Base-by-base conservation (phyloP, 768 basidiomycete genomes). In the Pleurotus salmoneostramineus region DNA sequence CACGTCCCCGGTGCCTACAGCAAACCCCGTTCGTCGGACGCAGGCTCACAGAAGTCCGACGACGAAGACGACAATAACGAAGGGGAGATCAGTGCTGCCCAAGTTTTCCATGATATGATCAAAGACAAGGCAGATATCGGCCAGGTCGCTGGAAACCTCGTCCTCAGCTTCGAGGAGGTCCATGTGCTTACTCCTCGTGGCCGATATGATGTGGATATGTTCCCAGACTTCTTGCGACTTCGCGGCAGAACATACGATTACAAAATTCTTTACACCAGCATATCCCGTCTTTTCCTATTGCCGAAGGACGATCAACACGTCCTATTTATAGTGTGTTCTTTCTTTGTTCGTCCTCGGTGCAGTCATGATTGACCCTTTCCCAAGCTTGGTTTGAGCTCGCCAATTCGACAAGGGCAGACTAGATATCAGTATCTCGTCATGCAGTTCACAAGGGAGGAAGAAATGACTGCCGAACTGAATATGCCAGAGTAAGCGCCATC, bases 211-310 rank as follows among this genome's bases (percentile, higher is more conserved):
- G 89, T 99, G 74, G 97, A 98, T 74, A 94, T 99, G 90, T 98
- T 93, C 79, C 87, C 87, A 27, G 91, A 92, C 55, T 98, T 95
- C 76, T 71, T 99, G 67, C 88, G 97, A 44, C 75, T 98, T 34
- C 89, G 95, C n/a, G 97, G 97, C 54, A 97, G 98, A 74, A 98
- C 95, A 1, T 98, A 98, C 73, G 97, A 99, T 72, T 99, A 99
- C 81, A 95, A 98, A 74, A 93, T 99, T 58, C 79, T 92, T 21
- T 97, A 95, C 72, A 80, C 83, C 37, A 90, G 89, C 61, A 93
- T 99, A 63, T 87, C 91, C 21, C 82, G 84, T 58, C 74, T 98
- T 6, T 99, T 98, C 80, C 78, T 98, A 21, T 78, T 99, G 4
- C 97, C 97, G 12, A 96, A 97, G 68, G 97, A 99, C 66, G 97